Evolutionary conservation across 2,329 filamentous ascomycete species (phyloP).

Genomic region (Pestalotiopsis sp.): DNA sequence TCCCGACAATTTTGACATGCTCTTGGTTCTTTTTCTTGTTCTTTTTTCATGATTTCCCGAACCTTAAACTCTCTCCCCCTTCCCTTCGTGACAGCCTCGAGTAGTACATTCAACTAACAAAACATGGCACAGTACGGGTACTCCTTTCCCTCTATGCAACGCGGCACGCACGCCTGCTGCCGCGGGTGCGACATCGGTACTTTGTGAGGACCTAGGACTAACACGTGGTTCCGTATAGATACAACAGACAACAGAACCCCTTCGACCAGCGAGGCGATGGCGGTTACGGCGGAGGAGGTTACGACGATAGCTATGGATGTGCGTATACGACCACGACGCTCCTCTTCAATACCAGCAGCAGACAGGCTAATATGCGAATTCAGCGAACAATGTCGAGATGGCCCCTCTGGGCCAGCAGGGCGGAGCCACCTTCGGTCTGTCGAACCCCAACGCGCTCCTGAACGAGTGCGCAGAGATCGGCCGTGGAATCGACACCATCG

Average conservation of each 20-base stretch:
- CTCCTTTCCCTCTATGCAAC: constrained; percentile 27
- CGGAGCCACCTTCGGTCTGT: constrained; percentile 45
- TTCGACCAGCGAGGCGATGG: constrained; percentile 56
- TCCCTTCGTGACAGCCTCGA: constrained; percentile 23
- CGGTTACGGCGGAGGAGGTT: constrained; percentile 28
- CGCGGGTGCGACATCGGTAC: constrained; percentile 7
- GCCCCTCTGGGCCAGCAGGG: constrained; percentile 59
- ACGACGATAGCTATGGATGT: constrained; percentile 42
- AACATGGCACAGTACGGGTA: constrained; percentile 57
- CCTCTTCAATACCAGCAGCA: background rate
- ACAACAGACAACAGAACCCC: constrained; percentile 58
- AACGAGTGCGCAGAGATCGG: constrained; percentile 85
- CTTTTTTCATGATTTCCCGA: background rate
- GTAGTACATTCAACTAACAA: constrained; percentile 33
- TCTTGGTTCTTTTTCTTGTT: background rate
- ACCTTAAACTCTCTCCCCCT: constrained; percentile 14
- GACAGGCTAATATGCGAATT: constrained; percentile 13
- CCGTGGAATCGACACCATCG: constrained; percentile 73
- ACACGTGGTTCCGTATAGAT: constrained; percentile 43
- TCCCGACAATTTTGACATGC: background rate
- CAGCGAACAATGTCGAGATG: constrained; percentile 69
- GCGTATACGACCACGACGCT: constrained; percentile 19
- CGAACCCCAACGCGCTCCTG: constrained; percentile 76
- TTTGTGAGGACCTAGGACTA: constrained; percentile 26
- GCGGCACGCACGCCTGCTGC: constrained; percentile 3